Evolutionary conservation across 1,284 basidiomycete genomes (phyloP), one percentile per base, ranked within the genome.

Genomic region (Fomitopsis betulina): DNA sequence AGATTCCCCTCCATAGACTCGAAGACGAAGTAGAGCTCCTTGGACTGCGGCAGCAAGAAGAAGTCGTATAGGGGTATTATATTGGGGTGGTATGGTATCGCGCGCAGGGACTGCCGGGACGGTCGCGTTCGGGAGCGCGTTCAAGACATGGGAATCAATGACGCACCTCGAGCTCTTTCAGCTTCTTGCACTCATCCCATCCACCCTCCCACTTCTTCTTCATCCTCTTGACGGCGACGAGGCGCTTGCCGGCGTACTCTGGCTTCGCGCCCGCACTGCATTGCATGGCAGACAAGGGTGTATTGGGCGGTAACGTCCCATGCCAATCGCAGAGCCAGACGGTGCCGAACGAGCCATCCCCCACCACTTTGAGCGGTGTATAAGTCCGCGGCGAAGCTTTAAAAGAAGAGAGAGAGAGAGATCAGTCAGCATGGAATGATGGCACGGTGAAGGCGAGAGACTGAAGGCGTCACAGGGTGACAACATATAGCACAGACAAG

Each of bases 1-100:
- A 99, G 85, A 75, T 99, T 99, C 67, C 97, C 97, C 75, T 99
- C 97, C 97, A 99, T 99, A 72, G 95, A 96, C 76, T 99, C 97
- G 74, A 99, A 99, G 54, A 99, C 97, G 71, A 99, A 98, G 76
- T 98, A 98, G 65, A 99, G 91, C 76, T 99, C 95, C 73, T 92
- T 93, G 56, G 93, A 87, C 62, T 87, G 83, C 1, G 96, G 96
- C 51, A 96, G 87, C 66, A 98, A 90, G 77, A 98, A 99, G 68
- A 95, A 96, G 75, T 99, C 97, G 80, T 99, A 99, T 62, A 99
- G 83, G 55, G 97, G 96, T 72, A 99, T 98, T 76, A 98, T 94
- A 74, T 97, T 96, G 42, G 93, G 93, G 75, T 99, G 97, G 71
- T 91, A 89, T 33, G 96, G 89, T 69, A 99, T 98, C 61, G 87